Percentiles rank a stretch among this genome's conserved stretches.
Evolutionary conservation across 331 rosid species (phyloP).

Genomic region (Rhamnella rubrinervis): DNA sequence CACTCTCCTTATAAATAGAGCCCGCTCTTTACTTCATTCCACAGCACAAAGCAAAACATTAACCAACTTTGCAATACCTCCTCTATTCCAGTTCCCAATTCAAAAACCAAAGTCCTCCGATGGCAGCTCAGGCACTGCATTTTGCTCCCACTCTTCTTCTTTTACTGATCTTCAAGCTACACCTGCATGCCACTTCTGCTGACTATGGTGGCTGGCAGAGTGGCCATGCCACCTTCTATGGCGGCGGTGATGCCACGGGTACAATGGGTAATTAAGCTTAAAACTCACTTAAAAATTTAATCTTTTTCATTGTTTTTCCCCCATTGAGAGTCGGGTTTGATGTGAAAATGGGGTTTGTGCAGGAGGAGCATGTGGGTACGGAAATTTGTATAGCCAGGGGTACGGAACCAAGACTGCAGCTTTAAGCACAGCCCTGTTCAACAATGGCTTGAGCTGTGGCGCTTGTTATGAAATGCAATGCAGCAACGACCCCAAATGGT

Average conservation of each 20-base stretch:
- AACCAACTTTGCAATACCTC: constrained; percentile 21
- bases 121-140: constrained; percentile 41
- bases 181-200: constrained; percentile 32
- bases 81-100: constrained; percentile 17
- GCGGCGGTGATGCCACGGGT: constrained; percentile 85
- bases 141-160: constrained; percentile 17
- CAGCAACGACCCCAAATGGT: constrained; percentile 75
- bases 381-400: constrained; percentile 81
- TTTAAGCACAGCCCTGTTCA: constrained; percentile 75
- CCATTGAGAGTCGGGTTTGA: neutral
- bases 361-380: constrained; percentile 92
- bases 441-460: constrained; percentile 80
- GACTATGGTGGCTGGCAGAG: constrained; percentile 62
- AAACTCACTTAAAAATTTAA: neutral
- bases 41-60: constrained; percentile 23
- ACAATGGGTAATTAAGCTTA: constrained; percentile 57
- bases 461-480: constrained; percentile 74
- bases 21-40: constrained; percentile 17
- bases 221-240: constrained; percentile 83
- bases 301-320: neutral
- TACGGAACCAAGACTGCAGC: constrained; percentile 85
- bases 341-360: constrained; percentile 19
- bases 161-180: constrained; percentile 26
- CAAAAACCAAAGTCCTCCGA: constrained; percentile 1
- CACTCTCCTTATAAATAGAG: constrained; percentile 54